phyloP scores from a whole-genome alignment of 495 filamentous ascomycete species.

The Neohortaea acidophila region DNA sequence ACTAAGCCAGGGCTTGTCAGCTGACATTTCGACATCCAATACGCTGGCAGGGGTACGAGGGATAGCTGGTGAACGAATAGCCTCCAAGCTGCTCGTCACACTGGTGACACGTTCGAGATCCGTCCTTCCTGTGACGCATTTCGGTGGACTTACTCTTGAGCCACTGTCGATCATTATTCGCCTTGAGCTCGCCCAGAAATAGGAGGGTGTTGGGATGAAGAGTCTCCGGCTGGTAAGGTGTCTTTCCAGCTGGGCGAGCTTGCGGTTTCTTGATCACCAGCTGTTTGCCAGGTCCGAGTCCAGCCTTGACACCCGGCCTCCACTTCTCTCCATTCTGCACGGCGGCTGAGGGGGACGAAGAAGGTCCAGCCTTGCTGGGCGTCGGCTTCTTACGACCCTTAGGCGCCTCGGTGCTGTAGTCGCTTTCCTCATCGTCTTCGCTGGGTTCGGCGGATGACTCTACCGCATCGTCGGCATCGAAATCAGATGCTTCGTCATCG shows the following conservation, averaged over 20 bases:
- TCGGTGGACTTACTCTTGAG: conserved; percentile 47
- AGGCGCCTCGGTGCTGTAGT: conserved; percentile 22
- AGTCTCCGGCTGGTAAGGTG: conserved; percentile 49
- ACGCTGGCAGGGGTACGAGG: conserved; percentile 8
- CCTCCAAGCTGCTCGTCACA: not conserved
- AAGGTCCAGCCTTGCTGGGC: too few relatives aligned
- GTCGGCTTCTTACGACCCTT: conserved; percentile 17
- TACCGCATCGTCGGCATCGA: conserved; percentile 17
- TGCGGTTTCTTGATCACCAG: conserved; percentile 55
- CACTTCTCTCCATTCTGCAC: conserved; percentile 33
- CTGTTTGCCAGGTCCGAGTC: conserved; percentile 45
- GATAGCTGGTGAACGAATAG: not conserved
- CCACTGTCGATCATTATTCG: conserved; percentile 71
- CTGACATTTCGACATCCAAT: not conserved
- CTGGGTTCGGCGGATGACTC: conserved; percentile 15
- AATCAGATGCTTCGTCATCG: conserved; percentile 25
- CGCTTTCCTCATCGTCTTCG: conserved; percentile 20
- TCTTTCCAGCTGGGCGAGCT: conserved; percentile 47
- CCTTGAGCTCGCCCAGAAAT: conserved; percentile 58
- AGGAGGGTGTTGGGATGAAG: conserved; percentile 71
- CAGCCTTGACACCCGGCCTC: conserved; percentile 41
- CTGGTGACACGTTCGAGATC: not conserved
- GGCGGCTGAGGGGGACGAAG: conserved; percentile 15
- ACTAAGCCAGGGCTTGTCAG: conserved; percentile 30
- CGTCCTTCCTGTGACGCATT: not conserved